phyloP scores from a whole-genome alignment of 2,329 filamentous ascomycete genomes.

The Arthrobotrys pseudoclavata region DNA sequence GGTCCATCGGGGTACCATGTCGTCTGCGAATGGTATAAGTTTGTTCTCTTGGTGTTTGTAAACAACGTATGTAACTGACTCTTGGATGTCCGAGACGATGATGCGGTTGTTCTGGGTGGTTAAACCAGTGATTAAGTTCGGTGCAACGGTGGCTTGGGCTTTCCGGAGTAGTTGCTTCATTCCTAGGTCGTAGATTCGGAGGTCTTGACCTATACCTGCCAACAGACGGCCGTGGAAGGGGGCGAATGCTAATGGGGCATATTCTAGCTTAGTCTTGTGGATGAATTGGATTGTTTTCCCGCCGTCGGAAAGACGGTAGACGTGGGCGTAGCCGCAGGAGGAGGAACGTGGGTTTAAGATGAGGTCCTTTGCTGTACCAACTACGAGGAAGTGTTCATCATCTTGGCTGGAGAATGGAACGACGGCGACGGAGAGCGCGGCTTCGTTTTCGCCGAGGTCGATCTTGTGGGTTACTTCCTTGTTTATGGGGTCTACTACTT shows the following conservation, averaged over 20 bases:
- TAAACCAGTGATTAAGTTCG: slow-evolving; percentile 87
- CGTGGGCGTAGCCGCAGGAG: slow-evolving; percentile 85
- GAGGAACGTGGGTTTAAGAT: slow-evolving; percentile 81
- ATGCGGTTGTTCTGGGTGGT: slow-evolving; percentile 93
- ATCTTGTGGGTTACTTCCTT: slow-evolving; percentile 82
- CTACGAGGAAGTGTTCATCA: slow-evolving; percentile 89
- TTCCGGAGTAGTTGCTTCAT: slow-evolving; percentile 94
- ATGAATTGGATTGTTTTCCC: slow-evolving; percentile 93
- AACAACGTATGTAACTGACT: slow-evolving; percentile 90
- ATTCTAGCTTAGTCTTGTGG: slow-evolving; percentile 93
- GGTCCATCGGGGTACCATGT: slow-evolving; percentile 89
- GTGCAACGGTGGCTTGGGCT: slow-evolving; percentile 81
- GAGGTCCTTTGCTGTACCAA: slow-evolving; percentile 94
- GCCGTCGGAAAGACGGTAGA: slow-evolving; percentile 88
- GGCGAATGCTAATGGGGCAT: slow-evolving; percentile 89
- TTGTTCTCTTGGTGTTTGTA: slow-evolving; percentile 94
- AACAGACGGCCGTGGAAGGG: slow-evolving; percentile 91
- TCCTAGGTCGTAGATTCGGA: slow-evolving; percentile 92
- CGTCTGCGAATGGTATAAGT: slow-evolving; percentile 92
- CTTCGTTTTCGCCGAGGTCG: slow-evolving; percentile 89
- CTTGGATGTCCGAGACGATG: slow-evolving; percentile 90
- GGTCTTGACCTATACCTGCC: slow-evolving; percentile 83
- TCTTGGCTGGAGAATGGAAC: slow-evolving; percentile 91
- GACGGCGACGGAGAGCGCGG: slow-evolving; percentile 85
- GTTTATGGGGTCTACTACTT: slow-evolving; percentile 85